These are phyloP conservation scores for Cercospora sesami DNA, from an alignment of 2,329 filamentous ascomycete species.

Conservation along the genomic window DNA sequence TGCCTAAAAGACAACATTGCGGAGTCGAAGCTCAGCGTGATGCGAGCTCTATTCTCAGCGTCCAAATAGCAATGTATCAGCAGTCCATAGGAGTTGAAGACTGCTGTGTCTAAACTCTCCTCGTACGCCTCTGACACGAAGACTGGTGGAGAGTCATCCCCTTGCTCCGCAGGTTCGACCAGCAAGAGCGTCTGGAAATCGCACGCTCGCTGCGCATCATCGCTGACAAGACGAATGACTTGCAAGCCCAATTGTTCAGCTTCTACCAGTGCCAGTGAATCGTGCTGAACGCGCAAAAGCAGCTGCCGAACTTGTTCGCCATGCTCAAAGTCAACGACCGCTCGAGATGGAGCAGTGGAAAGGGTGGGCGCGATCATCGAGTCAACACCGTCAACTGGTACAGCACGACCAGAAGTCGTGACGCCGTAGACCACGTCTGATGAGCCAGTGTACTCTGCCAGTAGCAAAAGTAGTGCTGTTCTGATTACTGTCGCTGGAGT, in stretches of 20 bases:
- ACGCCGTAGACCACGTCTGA: constrained; percentile 22
- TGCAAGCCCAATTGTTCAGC: constrained; percentile 18
- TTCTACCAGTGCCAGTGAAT: constrained; percentile 15
- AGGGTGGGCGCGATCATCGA: constrained; percentile 25
- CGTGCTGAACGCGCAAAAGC: constrained; percentile 9
- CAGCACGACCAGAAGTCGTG: constrained; percentile 27
- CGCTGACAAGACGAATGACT: constrained; percentile 1
- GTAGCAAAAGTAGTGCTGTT: constrained; percentile 16
- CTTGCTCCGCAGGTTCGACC: constrained; percentile 34
- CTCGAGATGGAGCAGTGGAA: constrained; percentile 15
- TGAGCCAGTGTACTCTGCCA: constrained; percentile 7
- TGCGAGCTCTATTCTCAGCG: neutral
- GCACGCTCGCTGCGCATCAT: constrained; percentile 44
- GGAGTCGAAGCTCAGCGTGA: constrained; percentile 9
- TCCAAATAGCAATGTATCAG: neutral
- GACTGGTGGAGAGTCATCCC: neutral
- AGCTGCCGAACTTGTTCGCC: neutral
- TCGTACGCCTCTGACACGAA: neutral
- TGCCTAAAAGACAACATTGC: neutral
- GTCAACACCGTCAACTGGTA: constrained; percentile 17
- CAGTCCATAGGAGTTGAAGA: constrained; percentile 6
- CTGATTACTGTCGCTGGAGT: constrained; percentile 14
- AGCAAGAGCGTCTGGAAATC: constrained; percentile 58
- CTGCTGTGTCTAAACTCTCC: neutral
- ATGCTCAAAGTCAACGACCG: neutral